Evolutionary conservation across 495 filamentous ascomycete species (phyloP), one percentile per base, ranked within the genome.

Genomic region (Podospora pseudopauciseta): DNA sequence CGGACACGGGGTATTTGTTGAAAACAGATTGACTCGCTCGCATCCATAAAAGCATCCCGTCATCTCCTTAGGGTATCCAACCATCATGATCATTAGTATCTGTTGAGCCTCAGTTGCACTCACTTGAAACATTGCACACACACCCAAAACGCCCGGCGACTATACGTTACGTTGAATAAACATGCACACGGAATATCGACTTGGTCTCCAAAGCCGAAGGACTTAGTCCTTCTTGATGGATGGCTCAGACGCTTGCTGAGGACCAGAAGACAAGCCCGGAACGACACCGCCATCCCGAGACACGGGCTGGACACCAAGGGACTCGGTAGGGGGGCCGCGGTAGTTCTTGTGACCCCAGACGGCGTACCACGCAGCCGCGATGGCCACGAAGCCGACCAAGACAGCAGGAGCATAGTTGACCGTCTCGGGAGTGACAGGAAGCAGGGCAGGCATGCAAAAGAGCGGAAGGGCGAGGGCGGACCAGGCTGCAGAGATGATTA

Each of bases 361-460:
- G 13, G 71, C 70, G 73, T 83, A 83, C 80, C 80, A 83, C 55
- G 71, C 65, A 5, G 71, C 71, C 18, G 80, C 83, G 28, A 88
- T 75, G 15, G 78, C 76, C 60, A 87, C 82, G 65, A 90, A 89
- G 2, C 85, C 88, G 23, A 87, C 83, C 32, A 83, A 79, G 2
- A 88, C 88, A 0, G 89, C 88, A 6, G 86, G 84, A 1, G 88
- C 89, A 71, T 90, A 90, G 73, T 89, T 89, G 70, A 90, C 77
- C 26, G 83, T 88, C 69, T 84, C 78, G 7, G 78, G 80, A 2
- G 81, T 85, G 27, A 89, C 87, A 2, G 88, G 88, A 58, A 90
- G 81, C 16, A 79, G 79, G 1, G 85, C 84, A 0, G 88, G 88
- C 70, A 90, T 81, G 73, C 88, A 90, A 76, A 90, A 90, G 16